Percentiles rank a stretch among this genome's conserved stretches.
These are phyloP conservation scores for Cyberlindnera galapagoensis DNA, from an alignment of 805 yeast genomes.

Conservation along the genomic window DNA sequence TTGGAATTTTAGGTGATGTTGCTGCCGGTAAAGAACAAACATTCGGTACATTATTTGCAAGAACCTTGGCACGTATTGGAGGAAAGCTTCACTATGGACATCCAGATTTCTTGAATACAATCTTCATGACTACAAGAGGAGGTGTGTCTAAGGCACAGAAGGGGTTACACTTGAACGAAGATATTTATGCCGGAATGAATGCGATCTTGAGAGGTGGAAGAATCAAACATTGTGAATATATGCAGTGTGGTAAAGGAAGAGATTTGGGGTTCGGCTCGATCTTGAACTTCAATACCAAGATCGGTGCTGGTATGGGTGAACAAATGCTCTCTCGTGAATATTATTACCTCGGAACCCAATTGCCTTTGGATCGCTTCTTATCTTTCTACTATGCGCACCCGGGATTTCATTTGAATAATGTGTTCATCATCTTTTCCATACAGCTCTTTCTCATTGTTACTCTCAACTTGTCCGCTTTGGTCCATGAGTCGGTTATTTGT, in stretches of 20 bases:
- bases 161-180: conserved; percentile 79
- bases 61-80: conserved; percentile 76
- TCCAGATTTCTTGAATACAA: conserved; percentile 71
- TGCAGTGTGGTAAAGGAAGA: conserved; percentile 83
- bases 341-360: conserved; percentile 68
- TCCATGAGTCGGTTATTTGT: conserved; percentile 57
- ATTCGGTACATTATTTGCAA: conserved; percentile 76
- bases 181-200: conserved; percentile 82
- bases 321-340: conserved; percentile 80
- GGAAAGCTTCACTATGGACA: conserved; percentile 85
- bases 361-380: conserved; percentile 71
- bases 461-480: conserved; percentile 56
- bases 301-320: conserved; percentile 90
- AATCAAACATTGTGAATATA: conserved; percentile 76
- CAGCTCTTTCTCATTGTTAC: conserved; percentile 53
- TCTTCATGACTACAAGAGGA: conserved; percentile 79
- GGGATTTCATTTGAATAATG: conserved; percentile 77
- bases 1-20: conserved; percentile 77
- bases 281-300: conserved; percentile 73
- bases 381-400: conserved; percentile 84
- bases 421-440: conserved; percentile 64
- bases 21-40: conserved; percentile 90
- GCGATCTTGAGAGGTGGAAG: conserved; percentile 76
- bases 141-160: conserved; percentile 84
- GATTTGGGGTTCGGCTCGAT: conserved; percentile 82